Conservation (phyloP, 352 stramenopile species). For the Phytophthora pini region DNA sequence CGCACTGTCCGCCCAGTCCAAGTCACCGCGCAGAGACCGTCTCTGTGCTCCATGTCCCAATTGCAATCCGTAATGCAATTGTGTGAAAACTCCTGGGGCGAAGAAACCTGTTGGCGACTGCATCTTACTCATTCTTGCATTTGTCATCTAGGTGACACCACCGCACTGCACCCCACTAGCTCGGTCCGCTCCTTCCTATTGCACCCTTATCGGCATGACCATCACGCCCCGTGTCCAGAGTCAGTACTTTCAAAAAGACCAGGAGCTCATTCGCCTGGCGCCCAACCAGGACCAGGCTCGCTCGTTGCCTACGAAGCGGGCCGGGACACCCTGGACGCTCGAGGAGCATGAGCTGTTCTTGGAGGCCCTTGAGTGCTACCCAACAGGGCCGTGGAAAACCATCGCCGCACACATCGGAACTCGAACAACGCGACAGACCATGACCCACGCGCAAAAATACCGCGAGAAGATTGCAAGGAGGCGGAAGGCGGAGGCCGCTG, state of each 20-base stretch:
- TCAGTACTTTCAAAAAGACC: constrained; percentile 46
- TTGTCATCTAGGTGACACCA: constrained; percentile 33
- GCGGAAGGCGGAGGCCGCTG: constrained; percentile 33
- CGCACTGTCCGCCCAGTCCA: constrained; percentile 7
- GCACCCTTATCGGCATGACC: constrained; percentile 27
- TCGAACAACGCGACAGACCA: constrained; percentile 60
- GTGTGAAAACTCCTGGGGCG: constrained; percentile 24
- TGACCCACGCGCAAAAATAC: constrained; percentile 57
- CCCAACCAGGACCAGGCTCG: constrained; percentile 43
- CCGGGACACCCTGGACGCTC: constrained; percentile 40
- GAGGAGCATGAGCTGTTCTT: constrained; percentile 49
- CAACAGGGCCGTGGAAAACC: constrained; percentile 44
- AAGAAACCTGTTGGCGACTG: constrained; percentile 19
- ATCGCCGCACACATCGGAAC: constrained; percentile 62
- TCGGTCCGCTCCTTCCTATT: constrained; percentile 12
- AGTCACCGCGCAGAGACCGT: constrained; percentile 5
- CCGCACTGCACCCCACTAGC: constrained; percentile 16
- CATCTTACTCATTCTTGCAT: constrained; percentile 35
- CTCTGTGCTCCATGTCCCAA: constrained; percentile 39
- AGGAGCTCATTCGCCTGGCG: constrained; percentile 44
- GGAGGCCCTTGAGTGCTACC: constrained; percentile 44
- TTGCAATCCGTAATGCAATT: constrained; percentile 28
- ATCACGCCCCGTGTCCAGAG: constrained; percentile 46
- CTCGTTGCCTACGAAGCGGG: constrained; percentile 36
- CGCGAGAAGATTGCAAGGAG: constrained; percentile 58